Evolutionary conservation across 106 monocot species (phyloP).

Genomic region (Platanthera guangdongensis): DNA sequence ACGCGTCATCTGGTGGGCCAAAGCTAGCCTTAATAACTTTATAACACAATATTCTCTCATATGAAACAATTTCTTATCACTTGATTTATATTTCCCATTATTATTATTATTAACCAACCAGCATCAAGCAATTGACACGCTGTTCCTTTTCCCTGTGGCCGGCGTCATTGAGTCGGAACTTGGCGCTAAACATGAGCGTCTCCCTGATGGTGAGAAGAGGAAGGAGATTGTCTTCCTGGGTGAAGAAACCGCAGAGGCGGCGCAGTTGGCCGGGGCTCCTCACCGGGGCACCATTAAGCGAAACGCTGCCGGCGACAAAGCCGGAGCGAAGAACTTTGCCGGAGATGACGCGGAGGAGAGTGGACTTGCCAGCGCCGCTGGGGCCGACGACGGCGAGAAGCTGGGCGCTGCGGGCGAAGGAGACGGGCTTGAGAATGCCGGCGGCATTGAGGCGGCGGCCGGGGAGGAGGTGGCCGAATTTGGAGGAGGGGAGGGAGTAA

Average conservation of each 20-base stretch:
- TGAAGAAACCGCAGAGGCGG: conserved; percentile 68
- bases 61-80: no score
- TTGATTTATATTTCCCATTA: no score
- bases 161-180: conserved; percentile 43
- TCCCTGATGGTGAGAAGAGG: conserved; percentile 95
- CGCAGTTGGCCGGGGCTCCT: conserved; percentile 32
- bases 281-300: conserved; percentile 33
- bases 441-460: conserved; percentile 8
- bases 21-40: no score
- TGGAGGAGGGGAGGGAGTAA: not conserved
- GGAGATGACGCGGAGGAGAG: conserved; percentile 74
- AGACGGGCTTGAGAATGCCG: conserved; percentile 51
- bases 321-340: conserved; percentile 29
- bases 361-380: conserved; percentile 93
- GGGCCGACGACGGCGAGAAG: conserved; percentile 89
- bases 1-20: no score
- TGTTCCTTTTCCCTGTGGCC: conserved; percentile 28
- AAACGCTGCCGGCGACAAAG: conserved; percentile 22
- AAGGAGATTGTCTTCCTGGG: conserved; percentile 87
- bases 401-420: conserved; percentile 58
- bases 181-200: conserved; percentile 70
- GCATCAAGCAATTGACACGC: conserved; percentile 34
- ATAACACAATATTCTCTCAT: no score
- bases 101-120: not conserved
- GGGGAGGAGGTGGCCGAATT: not conserved